These are phyloP conservation scores for Hypoxylon perforatum DNA, from an alignment of 495 filamentous ascomycete species.

Conservation along the genomic window DNA sequence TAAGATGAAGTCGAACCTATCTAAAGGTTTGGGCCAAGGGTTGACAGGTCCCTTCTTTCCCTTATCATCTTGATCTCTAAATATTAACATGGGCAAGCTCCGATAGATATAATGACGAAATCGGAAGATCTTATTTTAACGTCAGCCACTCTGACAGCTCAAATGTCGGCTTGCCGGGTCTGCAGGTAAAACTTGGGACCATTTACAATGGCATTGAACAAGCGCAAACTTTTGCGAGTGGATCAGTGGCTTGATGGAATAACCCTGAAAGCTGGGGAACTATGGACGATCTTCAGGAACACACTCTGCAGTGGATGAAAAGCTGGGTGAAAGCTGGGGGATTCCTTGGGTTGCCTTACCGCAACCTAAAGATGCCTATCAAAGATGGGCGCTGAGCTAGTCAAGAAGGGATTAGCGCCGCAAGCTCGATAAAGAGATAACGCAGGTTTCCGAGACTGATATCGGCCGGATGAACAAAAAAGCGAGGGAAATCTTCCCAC, in stretches of 20 bases:
- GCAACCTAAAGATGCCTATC: background rate
- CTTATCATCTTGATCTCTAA: background rate
- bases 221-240: constrained; percentile 7
- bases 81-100: background rate
- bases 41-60: background rate
- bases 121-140: background rate
- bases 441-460: background rate
- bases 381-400: constrained; percentile 5
- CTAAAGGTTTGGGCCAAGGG: background rate
- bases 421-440: constrained; percentile 12
- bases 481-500: constrained; percentile 30
- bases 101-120: background rate
- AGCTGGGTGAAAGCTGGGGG: constrained; percentile 7
- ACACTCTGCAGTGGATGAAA: background rate
- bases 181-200: too few species aligned
- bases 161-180: background rate
- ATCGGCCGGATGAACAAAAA: constrained; percentile 32
- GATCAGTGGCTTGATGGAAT: constrained; percentile 3
- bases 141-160: constrained; percentile 4
- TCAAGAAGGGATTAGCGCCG: background rate
- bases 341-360: background rate
- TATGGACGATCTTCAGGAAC: constrained; percentile 31
- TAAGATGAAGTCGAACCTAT: background rate
- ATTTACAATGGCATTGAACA: constrained; percentile 5
- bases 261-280: constrained; percentile 15